These are phyloP conservation scores for Epichloe hybrida DNA, from an alignment of 2,329 filamentous ascomycete species.

Conservation along the genomic window DNA sequence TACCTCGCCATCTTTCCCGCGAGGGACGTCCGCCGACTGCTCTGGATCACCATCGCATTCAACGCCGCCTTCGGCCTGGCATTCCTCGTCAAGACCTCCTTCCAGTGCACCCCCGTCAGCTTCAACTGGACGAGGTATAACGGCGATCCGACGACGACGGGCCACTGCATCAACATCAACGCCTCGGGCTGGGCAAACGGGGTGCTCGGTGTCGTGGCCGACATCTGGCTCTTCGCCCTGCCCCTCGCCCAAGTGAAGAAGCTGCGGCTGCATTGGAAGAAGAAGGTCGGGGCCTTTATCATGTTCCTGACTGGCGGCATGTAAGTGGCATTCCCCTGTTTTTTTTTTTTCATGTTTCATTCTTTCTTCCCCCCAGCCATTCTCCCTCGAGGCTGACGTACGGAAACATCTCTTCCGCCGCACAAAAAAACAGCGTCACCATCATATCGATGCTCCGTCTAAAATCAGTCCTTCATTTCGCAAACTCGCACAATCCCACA, in stretches of 20 bases:
- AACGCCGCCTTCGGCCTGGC: slow-evolving; percentile 20
- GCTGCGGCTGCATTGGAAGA: slow-evolving; percentile 13
- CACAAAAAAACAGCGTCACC: slow-evolving; percentile 10
- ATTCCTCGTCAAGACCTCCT: slow-evolving; percentile 25
- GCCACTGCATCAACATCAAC: slow-evolving; percentile 32
- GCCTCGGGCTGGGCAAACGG: slow-evolving; percentile 33
- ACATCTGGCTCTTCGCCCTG: slow-evolving; percentile 31
- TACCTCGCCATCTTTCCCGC: slow-evolving; percentile 34
- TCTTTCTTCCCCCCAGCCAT: no score
- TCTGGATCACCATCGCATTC: slow-evolving; percentile 23
- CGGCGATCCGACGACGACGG: slow-evolving; percentile 28
- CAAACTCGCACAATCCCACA: slow-evolving; percentile 12
- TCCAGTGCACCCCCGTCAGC: slow-evolving; percentile 31
- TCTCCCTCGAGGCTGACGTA: no score
- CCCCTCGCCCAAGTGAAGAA: slow-evolving; percentile 28
- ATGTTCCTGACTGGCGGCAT: slow-evolving; percentile 30
- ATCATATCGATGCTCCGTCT: slow-evolving; percentile 13
- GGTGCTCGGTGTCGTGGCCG: slow-evolving; percentile 29
- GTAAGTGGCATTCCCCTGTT: slow-evolving; percentile 6
- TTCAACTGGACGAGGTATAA: slow-evolving; percentile 28
- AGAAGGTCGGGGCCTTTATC: slow-evolving; percentile 21
- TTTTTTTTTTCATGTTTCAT: no score
- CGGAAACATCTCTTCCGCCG: neutral
- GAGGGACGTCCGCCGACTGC: slow-evolving; percentile 18
- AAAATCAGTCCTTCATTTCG: slow-evolving; percentile 11